Conservation (phyloP, 441 rosid genomes). For the Croton laevigatus region DNA sequence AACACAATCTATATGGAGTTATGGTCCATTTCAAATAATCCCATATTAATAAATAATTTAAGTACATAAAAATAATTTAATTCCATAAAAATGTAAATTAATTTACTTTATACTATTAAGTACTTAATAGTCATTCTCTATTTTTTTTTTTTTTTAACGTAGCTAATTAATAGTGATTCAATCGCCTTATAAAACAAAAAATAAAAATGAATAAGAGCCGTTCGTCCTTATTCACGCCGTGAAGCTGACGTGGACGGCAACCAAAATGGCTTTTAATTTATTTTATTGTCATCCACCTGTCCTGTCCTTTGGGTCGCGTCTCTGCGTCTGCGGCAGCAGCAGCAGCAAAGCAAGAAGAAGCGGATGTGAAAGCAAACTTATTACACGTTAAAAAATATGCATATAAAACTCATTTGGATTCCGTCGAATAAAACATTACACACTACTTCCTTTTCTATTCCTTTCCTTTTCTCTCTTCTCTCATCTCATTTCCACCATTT, state of each 20-base stretch:
- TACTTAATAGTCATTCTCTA: too few relatives aligned
- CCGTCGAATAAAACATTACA: constrained; percentile 26
- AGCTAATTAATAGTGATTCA: too few relatives aligned
- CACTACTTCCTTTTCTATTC: neutral
- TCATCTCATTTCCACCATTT: neutral
- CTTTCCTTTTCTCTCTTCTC: neutral
- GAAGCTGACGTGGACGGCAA: constrained; percentile 15
- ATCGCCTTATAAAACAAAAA: too few relatives aligned
- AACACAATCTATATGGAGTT: too few relatives aligned
- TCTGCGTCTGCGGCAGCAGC: too few relatives aligned
- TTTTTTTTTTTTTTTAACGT: neutral
- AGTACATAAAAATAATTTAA: too few relatives aligned
- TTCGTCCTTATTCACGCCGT: constrained; percentile 2
- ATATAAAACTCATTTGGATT: constrained; percentile 32
- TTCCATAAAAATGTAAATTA: too few relatives aligned
- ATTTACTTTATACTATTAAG: too few relatives aligned
- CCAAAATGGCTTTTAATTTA: neutral
- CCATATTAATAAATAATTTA: too few relatives aligned
- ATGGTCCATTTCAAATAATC: too few relatives aligned
- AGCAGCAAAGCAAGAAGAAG: too few relatives aligned
- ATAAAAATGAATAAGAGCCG: neutral
- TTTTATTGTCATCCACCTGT: constrained; percentile 36
- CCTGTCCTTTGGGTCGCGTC: neutral
- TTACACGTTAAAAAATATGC: neutral
- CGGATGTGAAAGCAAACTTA: constrained; percentile 56